Evolutionary conservation across 1,284 basidiomycete species (phyloP), one percentile per base, ranked within the genome.

Genomic region (Stereum hirsutum): DNA sequence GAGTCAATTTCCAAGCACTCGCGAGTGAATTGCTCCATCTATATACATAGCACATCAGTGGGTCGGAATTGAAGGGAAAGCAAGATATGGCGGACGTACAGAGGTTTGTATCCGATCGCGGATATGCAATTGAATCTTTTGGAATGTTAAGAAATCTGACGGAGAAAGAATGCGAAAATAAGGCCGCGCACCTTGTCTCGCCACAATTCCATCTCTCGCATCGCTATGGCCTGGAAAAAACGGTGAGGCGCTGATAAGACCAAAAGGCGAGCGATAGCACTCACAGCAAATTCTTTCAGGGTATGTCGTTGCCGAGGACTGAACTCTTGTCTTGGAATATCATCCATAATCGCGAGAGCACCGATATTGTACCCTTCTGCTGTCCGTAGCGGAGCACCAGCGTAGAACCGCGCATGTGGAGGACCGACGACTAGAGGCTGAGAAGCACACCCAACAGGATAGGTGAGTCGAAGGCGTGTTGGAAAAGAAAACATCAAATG

Each of bases 171-270:
- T 42, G n/a, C 28, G 4, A 36, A 36, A 11, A 20, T 38, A 24
- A 11, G 11, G 8, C n/a, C 1, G 6, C 36, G 23, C 48, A 86
- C 85, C 71, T 93, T 93, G 60, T 97, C 93, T 48, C 86, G 72
- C 89, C 91, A 93, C 2, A 97, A 65, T 60, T 96, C 93, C 79
- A 97, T 82, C 64, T 97, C 93, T 35, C 93, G 79, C 84, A 96
- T 91, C n/a, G 86, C 83, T 43, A 97, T 83, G 5, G 88, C 85
- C 71, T 78, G 47, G 19, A 24, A 15, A 15, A 12, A 23, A 11
- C 4, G 28, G 17, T 19, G 21, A 30, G 38, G 10, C 53, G 25
- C 39, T 36, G n/a, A 14, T 38, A 34, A 10, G 24, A 11, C 21
- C 30, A 6, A 12, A 15, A n/a, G 8, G 15, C 11, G 7, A n/a